Evolutionary conservation across 2,329 filamentous ascomycete genomes (phyloP).

Genomic region (Alternaria triticina): DNA sequence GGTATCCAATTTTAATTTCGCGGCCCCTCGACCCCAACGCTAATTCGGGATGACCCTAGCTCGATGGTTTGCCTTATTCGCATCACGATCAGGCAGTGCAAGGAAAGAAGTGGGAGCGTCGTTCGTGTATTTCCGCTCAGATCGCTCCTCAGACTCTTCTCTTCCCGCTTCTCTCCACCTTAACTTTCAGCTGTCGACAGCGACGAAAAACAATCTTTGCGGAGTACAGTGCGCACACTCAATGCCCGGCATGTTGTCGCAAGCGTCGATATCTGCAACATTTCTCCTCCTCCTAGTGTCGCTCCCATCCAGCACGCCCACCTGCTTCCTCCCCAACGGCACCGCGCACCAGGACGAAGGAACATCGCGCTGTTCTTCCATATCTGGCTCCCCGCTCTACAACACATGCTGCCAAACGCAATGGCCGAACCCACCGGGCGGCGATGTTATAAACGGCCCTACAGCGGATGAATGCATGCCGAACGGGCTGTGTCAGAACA

Average conservation of each 20-base stretch:
- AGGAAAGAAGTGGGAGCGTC: background rate
- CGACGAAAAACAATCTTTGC: background rate
- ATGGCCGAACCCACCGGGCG: constrained; percentile 12
- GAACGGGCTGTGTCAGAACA: constrained; percentile 21
- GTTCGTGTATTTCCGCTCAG: background rate
- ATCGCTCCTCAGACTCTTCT: background rate
- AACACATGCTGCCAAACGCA: constrained; percentile 15
- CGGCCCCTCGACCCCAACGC: background rate
- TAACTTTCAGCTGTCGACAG: background rate
- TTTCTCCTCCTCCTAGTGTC: background rate
- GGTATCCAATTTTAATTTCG: background rate
- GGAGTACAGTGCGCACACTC: background rate
- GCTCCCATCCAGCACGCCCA: background rate
- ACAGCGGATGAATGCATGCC: constrained; percentile 18
- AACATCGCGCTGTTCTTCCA: constrained; percentile 6
- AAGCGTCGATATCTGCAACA: background rate
- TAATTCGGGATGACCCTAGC: background rate
- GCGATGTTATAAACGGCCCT: constrained; percentile 3
- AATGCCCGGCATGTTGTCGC: background rate
- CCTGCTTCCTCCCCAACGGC: constrained; percentile 10
- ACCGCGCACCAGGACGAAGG: background rate
- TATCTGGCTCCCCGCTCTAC: background rate
- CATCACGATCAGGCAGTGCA: background rate
- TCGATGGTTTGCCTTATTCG: background rate
- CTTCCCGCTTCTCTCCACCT: background rate